phyloP scores from a whole-genome alignment of 352 stramenopile genomes.

The Phytophthora hybrid region DNA sequence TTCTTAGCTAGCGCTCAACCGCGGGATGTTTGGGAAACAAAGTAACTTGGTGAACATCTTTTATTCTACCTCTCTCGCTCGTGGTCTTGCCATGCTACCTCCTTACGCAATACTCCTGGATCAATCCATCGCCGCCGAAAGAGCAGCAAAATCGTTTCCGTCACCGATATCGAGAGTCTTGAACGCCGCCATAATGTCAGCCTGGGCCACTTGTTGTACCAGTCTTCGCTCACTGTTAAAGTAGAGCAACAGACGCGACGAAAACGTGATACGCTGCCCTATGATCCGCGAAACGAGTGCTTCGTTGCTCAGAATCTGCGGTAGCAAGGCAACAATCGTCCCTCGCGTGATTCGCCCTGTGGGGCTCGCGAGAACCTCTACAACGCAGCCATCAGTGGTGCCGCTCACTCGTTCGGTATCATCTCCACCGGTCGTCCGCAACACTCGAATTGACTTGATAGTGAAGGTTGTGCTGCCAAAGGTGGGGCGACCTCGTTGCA shows the following conservation, averaged over 20 bases:
- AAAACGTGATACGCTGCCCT: conserved; percentile 19
- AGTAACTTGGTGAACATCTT: too few species aligned
- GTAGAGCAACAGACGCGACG: conserved; percentile 27
- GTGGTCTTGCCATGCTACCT: too few species aligned
- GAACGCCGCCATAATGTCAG: conserved; percentile 22
- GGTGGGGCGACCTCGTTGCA: conserved; percentile 41
- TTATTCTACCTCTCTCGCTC: too few species aligned
- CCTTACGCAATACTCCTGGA: not conserved
- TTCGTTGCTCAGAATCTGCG: conserved; percentile 19
- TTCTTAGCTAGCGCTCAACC: too few species aligned
- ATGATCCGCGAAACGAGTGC: conserved; percentile 8
- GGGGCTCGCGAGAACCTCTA: conserved; percentile 18
- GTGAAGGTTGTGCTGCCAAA: conserved; percentile 29
- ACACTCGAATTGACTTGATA: conserved; percentile 31
- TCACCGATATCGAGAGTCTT: not conserved
- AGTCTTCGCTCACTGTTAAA: conserved; percentile 24
- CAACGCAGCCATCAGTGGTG: conserved; percentile 21
- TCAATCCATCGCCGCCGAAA: not conserved
- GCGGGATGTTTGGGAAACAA: too few species aligned
- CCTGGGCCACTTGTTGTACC: conserved; percentile 22
- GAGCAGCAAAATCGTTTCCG: conserved; percentile 3
- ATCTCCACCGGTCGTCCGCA: conserved; percentile 11
- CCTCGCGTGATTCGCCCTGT: conserved; percentile 10
- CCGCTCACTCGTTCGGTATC: conserved; percentile 19
- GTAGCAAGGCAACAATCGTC: conserved; percentile 19